Conservation (phyloP, 2,329 filamentous ascomycete species). For the Cryphonectria japonica region DNA sequence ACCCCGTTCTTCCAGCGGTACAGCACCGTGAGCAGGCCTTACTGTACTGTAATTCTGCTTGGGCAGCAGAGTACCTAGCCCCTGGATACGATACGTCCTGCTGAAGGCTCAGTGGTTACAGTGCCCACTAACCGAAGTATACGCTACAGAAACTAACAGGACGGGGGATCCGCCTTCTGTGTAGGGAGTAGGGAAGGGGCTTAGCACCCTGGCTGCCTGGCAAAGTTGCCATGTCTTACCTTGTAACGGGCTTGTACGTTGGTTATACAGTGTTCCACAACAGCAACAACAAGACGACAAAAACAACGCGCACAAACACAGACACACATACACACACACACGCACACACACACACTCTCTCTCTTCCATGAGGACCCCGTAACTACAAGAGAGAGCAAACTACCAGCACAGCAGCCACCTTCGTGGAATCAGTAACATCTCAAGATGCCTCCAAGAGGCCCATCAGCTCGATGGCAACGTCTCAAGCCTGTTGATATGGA, state of each 20-base stretch:
- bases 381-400: background rate
- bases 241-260: background rate
- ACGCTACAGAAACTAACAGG: background rate
- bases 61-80: background rate
- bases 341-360: background rate
- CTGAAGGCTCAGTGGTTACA: background rate
- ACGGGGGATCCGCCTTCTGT: too few relatives aligned
- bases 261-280: background rate
- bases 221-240: background rate
- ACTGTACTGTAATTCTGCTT: background rate
- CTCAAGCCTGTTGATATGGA: slow-evolving; percentile 77
- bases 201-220: background rate
- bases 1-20: too few relatives aligned
- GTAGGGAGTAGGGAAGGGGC: background rate
- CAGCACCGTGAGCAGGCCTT: background rate
- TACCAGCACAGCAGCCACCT: background rate
- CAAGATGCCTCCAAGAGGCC: slow-evolving; percentile 36
- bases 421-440: background rate
- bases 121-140: background rate
- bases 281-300: background rate
- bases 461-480: slow-evolving; percentile 64
- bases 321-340: background rate
- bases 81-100: background rate
- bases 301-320: background rate
- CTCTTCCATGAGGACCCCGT: background rate